Evolutionary conservation across 1,284 basidiomycete species (phyloP).

Genomic region (Porogramme epimiltina): DNA sequence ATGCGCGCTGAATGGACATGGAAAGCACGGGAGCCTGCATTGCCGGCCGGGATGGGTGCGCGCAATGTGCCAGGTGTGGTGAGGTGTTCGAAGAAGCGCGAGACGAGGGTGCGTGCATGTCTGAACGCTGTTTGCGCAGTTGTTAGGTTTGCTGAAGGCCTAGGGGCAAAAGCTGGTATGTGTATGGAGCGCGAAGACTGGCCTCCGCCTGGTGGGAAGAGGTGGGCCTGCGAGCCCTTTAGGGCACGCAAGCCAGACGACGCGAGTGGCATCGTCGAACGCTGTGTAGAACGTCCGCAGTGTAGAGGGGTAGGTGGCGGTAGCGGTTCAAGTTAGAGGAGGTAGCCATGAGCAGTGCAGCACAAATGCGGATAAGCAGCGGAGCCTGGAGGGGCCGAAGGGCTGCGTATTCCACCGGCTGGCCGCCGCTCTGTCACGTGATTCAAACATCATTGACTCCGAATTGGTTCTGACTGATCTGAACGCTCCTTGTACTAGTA

Average conservation of each 20-base stretch:
- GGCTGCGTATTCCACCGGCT: no score
- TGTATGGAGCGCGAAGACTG: conserved; percentile 43
- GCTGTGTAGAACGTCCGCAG: conserved; percentile 4
- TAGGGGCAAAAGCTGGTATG: conserved; percentile 38
- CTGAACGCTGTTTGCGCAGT: conserved; percentile 50
- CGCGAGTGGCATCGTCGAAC: conserved; percentile 52
- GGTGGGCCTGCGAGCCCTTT: conserved; percentile 36
- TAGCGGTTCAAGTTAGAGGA: background rate
- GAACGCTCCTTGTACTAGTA: no score
- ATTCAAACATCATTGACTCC: no score
- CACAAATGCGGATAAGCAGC: background rate
- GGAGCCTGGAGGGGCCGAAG: no score
- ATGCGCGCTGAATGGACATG: conserved; percentile 33
- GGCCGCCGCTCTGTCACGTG: no score
- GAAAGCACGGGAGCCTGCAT: conserved; percentile 35
- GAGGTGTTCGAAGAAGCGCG: conserved; percentile 57
- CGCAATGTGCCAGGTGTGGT: conserved; percentile 55
- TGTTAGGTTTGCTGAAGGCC: conserved; percentile 30
- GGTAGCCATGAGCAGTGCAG: background rate
- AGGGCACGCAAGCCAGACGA: conserved; percentile 50
- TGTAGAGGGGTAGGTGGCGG: conserved; percentile 3
- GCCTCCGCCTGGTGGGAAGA: conserved; percentile 21
- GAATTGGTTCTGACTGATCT: no score
- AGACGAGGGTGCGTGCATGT: conserved; percentile 54
- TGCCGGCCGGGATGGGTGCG: conserved; percentile 30